These are phyloP conservation scores for Chlamydomonas incerta DNA, from an alignment of 139 green algal species.

Conservation along the genomic window DNA sequence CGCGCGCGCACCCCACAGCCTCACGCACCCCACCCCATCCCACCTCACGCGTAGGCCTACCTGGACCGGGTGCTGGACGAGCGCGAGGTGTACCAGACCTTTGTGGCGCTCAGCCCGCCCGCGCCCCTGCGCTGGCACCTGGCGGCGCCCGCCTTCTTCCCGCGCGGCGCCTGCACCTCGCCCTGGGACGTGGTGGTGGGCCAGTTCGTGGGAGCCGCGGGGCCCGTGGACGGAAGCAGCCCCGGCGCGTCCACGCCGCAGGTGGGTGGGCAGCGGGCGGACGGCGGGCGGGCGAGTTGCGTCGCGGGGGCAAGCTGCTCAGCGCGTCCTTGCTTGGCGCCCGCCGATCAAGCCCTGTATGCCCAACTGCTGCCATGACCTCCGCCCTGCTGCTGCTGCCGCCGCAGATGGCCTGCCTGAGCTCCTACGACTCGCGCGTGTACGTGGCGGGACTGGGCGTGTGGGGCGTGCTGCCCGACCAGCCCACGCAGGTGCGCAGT, in stretches of 20 bases:
- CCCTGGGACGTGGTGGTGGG: background rate
- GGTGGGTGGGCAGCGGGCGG: no score
- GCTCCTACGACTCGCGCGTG: background rate
- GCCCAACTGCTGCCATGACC: no score
- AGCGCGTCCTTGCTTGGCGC: no score
- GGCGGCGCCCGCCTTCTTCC: background rate
- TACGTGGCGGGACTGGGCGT: background rate
- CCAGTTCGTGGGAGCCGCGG: background rate
- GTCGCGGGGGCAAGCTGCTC: no score
- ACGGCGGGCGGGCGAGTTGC: no score
- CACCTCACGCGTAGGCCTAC: background rate
- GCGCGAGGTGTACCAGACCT: background rate
- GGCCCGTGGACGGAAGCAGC: background rate
- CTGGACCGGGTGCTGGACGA: background rate
- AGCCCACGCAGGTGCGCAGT: background rate
- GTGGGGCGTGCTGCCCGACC: background rate
- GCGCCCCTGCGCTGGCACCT: background rate
- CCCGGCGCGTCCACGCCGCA: no score
- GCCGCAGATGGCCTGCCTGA: background rate
- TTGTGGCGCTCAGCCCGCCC: background rate
- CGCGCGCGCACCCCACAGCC: no score
- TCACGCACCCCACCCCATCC: no score
- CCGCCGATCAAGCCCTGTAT: no score
- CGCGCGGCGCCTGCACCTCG: background rate
- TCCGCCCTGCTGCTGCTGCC: no score